Evolutionary conservation across 139 green algal genomes (phyloP), one percentile per base, ranked within the genome.

Genomic region (Choricystis sp.): DNA sequence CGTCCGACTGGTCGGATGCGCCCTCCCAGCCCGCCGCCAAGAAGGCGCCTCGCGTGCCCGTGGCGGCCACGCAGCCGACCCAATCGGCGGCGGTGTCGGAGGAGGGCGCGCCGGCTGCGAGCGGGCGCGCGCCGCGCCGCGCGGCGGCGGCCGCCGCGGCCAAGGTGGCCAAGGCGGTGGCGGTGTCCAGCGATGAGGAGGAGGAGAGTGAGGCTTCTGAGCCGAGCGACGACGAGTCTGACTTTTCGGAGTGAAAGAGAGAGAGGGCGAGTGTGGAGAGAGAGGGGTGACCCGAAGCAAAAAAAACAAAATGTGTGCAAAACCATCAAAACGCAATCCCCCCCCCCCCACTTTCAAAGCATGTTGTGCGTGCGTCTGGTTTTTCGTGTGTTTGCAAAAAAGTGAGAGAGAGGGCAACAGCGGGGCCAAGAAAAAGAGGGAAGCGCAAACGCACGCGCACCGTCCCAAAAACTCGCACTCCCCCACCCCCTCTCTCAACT

Each of bases 11-110:
- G 9, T 62, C 4, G 48, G n/a, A 23, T 1, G 20, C n/a, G n/a
- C 21, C 21, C 21, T 26, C 19, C 22, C 9, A 22, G 4, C 52
- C 20, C 1, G 19, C 58, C 2, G 20, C 2, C 25, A 61, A 56
- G 59, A 79, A 79, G 69, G 77, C 81, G 57, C 68, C 69, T 55
- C 69, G 74, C 62, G 79, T 81, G n/a, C n/a, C n/a, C n/a, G n/a
- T n/a, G n/a, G n/a, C n/a, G n/a, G n/a, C n/a, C n/a, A n/a, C n/a
- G n/a, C n/a, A n/a, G n/a, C n/a, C n/a, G n/a, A n/a, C 9, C 4
- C 23, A 59, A 16, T 59, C 26, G 25, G 55, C 55, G 25, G 55
- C 55, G 4, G 55, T 59, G 55, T 56, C 19, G 60, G 29, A 57
- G 60, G 61, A 16, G 2, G 40, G 40, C n/a, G 61, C 23, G 1